Percentiles rank a stretch among this genome's conserved stretches.
Conservation (phyloP, 2,329 filamentous ascomycete species). For the Pyrenochaeta sp. region DNA sequence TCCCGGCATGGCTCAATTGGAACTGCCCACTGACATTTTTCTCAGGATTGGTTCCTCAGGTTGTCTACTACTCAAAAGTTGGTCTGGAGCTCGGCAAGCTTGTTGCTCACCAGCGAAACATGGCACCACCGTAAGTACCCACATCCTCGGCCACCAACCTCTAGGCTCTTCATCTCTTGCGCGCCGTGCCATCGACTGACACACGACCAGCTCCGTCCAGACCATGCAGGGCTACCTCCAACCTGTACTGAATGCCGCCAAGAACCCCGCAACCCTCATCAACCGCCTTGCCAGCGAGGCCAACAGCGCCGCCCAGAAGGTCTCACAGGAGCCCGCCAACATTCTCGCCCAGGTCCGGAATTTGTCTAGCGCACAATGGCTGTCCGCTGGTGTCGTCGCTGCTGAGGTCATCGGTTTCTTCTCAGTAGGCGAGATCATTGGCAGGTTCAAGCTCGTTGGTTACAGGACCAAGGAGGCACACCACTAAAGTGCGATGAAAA, state of each 20-base stretch:
- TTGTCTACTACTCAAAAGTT: conserved; percentile 92
- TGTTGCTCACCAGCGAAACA: conserved; percentile 85
- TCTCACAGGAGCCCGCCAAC: conserved; percentile 56
- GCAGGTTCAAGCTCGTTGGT: conserved; percentile 91
- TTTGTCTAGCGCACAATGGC: conserved; percentile 74
- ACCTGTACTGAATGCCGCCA: conserved; percentile 72
- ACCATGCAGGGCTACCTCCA: conserved; percentile 90
- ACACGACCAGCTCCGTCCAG: conserved; percentile 68
- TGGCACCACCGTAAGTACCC: conserved; percentile 86
- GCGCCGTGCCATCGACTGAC: conserved; percentile 18
- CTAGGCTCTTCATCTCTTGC: not conserved
- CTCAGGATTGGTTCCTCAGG: conserved; percentile 83
- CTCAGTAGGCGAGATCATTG: conserved; percentile 96
- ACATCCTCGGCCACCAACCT: conserved; percentile 1
- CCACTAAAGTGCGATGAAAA: conserved; percentile 33
- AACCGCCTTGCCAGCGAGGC: conserved; percentile 51
- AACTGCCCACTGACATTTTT: conserved; percentile 22
- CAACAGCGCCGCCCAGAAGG: conserved; percentile 52
- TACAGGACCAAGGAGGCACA: conserved; percentile 63
- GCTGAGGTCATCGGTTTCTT: conserved; percentile 97
- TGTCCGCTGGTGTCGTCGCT: conserved; percentile 75
- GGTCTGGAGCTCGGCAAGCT: conserved; percentile 86
- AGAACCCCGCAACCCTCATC: conserved; percentile 70
- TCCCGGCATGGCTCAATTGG: not conserved
- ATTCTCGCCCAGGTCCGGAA: conserved; percentile 69